phyloP scores from a whole-genome alignment of 345 rosid genomes.

The Sonneratia caseolaris region DNA sequence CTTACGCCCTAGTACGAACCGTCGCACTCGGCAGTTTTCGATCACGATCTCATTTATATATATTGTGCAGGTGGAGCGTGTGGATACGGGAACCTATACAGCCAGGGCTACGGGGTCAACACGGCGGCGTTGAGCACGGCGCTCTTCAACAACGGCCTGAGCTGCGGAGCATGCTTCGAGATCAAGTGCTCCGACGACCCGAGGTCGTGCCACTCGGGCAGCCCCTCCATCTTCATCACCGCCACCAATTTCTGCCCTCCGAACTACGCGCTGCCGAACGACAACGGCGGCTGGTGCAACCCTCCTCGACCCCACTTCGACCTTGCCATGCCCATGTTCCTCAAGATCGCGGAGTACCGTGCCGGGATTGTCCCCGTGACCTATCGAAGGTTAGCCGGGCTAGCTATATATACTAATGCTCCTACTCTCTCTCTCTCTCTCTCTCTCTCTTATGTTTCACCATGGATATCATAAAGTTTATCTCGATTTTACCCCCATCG shows the following conservation, averaged over 20 bases:
- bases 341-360: conserved; percentile 15
- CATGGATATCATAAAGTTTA: too few relatives aligned
- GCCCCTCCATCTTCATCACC: conserved; percentile 14
- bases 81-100: conserved; percentile 15
- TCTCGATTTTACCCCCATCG: too few relatives aligned
- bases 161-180: conserved; percentile 17
- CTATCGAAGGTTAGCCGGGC: conserved; percentile 4
- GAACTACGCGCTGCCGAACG: conserved; percentile 12
- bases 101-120: conserved; percentile 15
- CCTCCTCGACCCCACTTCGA: conserved; percentile 16
- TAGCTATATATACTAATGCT: too few relatives aligned
- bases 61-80: conserved; percentile 9
- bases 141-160: conserved; percentile 11
- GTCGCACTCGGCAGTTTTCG: too few relatives aligned
- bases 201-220: conserved; percentile 13
- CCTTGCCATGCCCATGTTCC: conserved; percentile 20
- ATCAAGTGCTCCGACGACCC: conserved; percentile 12
- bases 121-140: conserved; percentile 15
- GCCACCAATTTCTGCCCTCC: conserved; percentile 18
- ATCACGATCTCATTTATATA: too few relatives aligned
- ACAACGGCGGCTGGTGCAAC: conserved; percentile 18
- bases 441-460: too few relatives aligned
- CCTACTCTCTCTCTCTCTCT: too few relatives aligned
- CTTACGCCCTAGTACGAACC: too few relatives aligned
- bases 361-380: conserved; percentile 16